Conservation (phyloP, 345 rosid genomes). For the Lepidium didymum region DNA sequence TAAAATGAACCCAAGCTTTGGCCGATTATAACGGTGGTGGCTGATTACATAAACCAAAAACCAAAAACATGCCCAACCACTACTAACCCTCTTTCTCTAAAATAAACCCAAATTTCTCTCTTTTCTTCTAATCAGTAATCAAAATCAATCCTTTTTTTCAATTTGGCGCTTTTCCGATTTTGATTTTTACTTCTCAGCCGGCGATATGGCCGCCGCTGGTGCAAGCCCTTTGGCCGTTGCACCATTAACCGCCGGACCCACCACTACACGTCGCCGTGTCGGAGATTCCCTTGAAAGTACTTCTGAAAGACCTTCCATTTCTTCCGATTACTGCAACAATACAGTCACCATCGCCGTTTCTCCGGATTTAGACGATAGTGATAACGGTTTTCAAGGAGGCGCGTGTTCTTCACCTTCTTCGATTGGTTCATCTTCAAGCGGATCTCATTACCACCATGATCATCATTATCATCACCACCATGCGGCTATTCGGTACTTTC, state of each 20-base stretch:
- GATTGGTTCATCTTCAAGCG: constrained; percentile 13
- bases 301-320: constrained; percentile 29
- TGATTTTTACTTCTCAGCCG: constrained; percentile 10
- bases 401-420: constrained; percentile 29
- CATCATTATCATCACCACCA: constrained; percentile 27
- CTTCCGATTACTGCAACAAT: constrained; percentile 28
- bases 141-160: neutral
- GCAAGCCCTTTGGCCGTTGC: constrained; percentile 39
- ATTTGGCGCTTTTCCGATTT: constrained; percentile 9
- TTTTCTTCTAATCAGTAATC: neutral
- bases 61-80: constrained; percentile 19
- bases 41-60: neutral
- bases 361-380: constrained; percentile 19
- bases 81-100: constrained; percentile 13
- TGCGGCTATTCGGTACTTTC: constrained; percentile 33
- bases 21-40: constrained; percentile 31
- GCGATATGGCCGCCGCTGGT: constrained; percentile 54
- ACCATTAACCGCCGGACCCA: constrained; percentile 40
- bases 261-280: constrained; percentile 72
- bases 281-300: constrained; percentile 32
- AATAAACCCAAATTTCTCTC: neutral
- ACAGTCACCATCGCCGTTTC: constrained; percentile 16
- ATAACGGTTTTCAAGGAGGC: constrained; percentile 1
- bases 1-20: neutral
- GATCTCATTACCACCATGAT: constrained; percentile 37